Evolutionary conservation across 1,284 basidiomycete genomes (phyloP), one percentile per base, ranked within the genome.

Genomic region (Phlebopus sp.): DNA sequence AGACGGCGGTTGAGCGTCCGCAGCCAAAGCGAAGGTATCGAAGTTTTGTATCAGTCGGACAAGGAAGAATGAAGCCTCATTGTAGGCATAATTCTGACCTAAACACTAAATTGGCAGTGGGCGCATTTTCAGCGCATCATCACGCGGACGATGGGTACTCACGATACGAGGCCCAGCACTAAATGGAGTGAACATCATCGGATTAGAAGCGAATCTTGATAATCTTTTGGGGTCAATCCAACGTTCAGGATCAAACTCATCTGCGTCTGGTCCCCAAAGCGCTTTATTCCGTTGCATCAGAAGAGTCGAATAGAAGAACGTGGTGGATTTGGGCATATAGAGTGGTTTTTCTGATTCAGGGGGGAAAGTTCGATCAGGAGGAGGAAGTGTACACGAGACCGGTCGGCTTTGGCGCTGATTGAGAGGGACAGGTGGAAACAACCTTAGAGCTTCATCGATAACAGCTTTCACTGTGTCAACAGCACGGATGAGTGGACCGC

Each of bases 1-100:
- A 0, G 73, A 78, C 34, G 59, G 59, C 2, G 85, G 84, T 56
- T 86, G 84, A 17, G 69, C 73, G 47, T 87, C 82, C 10, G 74
- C 62, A 0, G 80, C 80, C 29, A 88, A 64, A 9, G 72, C 70
- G 57, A 89, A 79, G 2, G 70, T 68, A 51, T 80, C 76, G 55
- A 81, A 87, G 18, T 72, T 71, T 56, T 88, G 85, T 41, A 89
- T 60, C 21, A 89, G 62, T 25, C 81, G 72, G 8, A 82, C 78
- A 30, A 89, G 73, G 64, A 86, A 81, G 59, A 78, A 88, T 2
- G 82, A 79, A 37, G 81, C 78, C 60, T 89, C 81, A 58, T 86
- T 86, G 52, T 81, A 81, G 3, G 85, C 85, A 52, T 85, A 86
- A 54, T 85, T 81, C 59, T 86, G 83, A 5, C 85, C 86, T 14